Evolutionary conservation across 2,329 filamentous ascomycete genomes (phyloP), one percentile per base, ranked within the genome.

Genomic region (Epichloe elymi): DNA sequence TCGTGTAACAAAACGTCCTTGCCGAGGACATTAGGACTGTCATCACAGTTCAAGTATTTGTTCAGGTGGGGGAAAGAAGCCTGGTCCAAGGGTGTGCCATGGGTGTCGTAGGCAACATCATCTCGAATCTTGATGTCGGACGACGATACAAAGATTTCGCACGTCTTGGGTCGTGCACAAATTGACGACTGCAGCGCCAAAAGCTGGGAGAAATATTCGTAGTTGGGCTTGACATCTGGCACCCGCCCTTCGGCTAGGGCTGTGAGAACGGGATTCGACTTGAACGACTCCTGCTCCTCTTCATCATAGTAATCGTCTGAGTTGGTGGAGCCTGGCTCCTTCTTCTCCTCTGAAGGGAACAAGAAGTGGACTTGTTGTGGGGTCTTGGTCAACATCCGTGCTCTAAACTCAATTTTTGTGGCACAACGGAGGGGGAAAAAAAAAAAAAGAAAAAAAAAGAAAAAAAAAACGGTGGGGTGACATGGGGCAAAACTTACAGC

Each of bases 231-330:
- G 58, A 80, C 76, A 30, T 77, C 73, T 1, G 78, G 78, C 39
- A 81, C 69, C 30, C 74, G 70, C 20, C 73, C 72, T 58, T 82
- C 73, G 8, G 79, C 74, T 36, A 84, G 70, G 8, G 80, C 80
- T 51, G 73, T 75, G 54, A 84, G 67, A n/a, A 82, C 78, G 3
- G 78, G 73, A 63, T 84, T 80, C 52, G 78, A 75, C 65, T 83
- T 83, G 70, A 83, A 80, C 7, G 78, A 82, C 60, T 70, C 67
- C 51, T 69, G 67, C 55, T 69, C 67, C 48, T 70, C 67, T 26
- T 70, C 67, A 39, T 70, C 67, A 52, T 68, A 70, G 57, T 66
- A 68, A 54, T 70, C 67, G 23, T 84, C 79, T 55, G 78, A 76
- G 65, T 83, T 83, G 64, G 82, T 80, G 1, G 78, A 82, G 42